These are phyloP conservation scores for Hyaloscypha variabilis DNA, from an alignment of 495 filamentous ascomycete genomes.

Conservation along the genomic window DNA sequence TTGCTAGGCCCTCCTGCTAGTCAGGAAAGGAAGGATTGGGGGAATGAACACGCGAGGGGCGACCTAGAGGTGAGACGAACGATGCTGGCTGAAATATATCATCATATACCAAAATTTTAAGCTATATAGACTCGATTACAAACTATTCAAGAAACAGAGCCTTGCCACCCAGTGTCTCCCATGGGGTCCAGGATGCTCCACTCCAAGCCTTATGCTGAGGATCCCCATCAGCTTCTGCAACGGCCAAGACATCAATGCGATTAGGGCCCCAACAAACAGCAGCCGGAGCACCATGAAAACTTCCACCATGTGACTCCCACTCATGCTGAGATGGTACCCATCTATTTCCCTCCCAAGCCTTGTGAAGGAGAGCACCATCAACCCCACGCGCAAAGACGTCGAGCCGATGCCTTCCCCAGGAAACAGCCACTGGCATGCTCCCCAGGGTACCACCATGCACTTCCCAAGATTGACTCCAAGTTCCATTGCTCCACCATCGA, in stretches of 20 bases:
- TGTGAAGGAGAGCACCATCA: conserved; percentile 34
- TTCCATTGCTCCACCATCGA: no score
- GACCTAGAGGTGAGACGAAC: no score
- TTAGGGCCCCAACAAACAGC: conserved; percentile 29
- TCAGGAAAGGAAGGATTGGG: no score
- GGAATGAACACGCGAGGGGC: no score
- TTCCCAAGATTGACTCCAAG: not conserved
- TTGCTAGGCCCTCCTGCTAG: no score
- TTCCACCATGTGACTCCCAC: conserved; percentile 1
- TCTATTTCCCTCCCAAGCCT: not conserved
- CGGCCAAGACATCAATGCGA: conserved; percentile 31
- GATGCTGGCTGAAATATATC: no score
- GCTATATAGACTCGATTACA: no score
- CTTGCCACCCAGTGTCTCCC: no score
- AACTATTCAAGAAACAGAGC: no score
- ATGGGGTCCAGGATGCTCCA: no score
- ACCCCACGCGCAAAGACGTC: conserved; percentile 32
- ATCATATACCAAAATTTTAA: no score
- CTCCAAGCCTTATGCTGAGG: no score
- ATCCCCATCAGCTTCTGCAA: conserved; percentile 7
- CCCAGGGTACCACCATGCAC: not conserved
- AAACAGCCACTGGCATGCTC: conserved; percentile 20
- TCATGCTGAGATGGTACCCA: not conserved
- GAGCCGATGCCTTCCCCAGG: conserved; percentile 28
- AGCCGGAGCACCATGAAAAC: conserved; percentile 5